A percentile compares a stretch with the other conserved stretches of the same genome.
Evolutionary conservation across 805 yeast species (phyloP).

Genomic region (Metschnikowia gelsemii): DNA sequence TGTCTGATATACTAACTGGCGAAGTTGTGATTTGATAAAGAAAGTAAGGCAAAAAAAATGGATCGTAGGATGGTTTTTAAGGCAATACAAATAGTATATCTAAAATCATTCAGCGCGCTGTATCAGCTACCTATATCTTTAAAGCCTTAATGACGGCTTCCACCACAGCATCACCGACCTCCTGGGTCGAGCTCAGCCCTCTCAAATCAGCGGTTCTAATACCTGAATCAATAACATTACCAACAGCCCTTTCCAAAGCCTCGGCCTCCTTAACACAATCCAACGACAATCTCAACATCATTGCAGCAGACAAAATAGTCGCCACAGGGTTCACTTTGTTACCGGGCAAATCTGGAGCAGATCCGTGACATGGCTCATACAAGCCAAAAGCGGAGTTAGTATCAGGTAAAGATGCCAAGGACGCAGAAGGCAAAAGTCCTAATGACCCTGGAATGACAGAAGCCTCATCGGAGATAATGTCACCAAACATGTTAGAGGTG

Average conservation of each 20-base stretch:
- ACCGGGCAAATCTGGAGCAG: slow-evolving; percentile 89
- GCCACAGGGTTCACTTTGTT: slow-evolving; percentile 95
- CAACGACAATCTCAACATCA: slow-evolving; percentile 93
- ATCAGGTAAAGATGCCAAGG: slow-evolving; percentile 95
- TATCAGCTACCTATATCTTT: slow-evolving; percentile 20
- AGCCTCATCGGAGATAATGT: slow-evolving; percentile 96
- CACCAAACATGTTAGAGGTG: slow-evolving; percentile 97
- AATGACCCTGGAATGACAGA: slow-evolving; percentile 97
- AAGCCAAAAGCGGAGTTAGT: slow-evolving; percentile 91
- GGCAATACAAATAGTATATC: too few species aligned
- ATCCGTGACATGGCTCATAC: slow-evolving; percentile 98
- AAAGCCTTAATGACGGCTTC: slow-evolving; percentile 62
- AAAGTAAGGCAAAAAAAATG: neutral
- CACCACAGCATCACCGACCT: slow-evolving; percentile 94
- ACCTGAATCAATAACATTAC: slow-evolving; percentile 74
- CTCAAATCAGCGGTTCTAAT: slow-evolving; percentile 90
- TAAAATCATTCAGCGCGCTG: too few species aligned
- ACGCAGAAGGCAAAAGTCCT: slow-evolving; percentile 94
- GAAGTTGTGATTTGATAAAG: slow-evolving; percentile 12
- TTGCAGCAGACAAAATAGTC: slow-evolving; percentile 90
- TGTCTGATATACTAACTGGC: slow-evolving; percentile 34
- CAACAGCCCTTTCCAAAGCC: slow-evolving; percentile 86
- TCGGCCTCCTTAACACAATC: slow-evolving; percentile 80
- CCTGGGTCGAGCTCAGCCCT: slow-evolving; percentile 78
- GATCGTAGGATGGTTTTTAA: too few species aligned